A percentile compares a stretch with the other conserved stretches of the same genome.
Conservation (phyloP, 2,329 filamentous ascomycete genomes). For the Aspergillus intermedius region DNA sequence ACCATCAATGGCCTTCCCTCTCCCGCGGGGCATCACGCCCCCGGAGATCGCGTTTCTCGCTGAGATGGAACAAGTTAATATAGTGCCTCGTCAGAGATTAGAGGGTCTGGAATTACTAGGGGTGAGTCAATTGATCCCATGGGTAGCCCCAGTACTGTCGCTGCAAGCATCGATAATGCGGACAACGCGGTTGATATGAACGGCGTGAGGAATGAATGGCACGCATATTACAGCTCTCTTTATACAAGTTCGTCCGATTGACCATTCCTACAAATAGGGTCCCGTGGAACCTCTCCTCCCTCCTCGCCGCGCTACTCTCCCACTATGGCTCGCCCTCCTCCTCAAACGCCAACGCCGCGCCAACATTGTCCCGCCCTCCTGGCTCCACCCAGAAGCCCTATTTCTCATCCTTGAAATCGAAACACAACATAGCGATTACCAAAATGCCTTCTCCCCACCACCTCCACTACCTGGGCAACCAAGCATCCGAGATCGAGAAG, state of each 20-base stretch:
- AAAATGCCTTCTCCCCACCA: conserved; percentile 68
- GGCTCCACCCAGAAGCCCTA: conserved; percentile 74
- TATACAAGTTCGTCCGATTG: not conserved
- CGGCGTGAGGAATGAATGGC: no score
- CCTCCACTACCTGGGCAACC: conserved; percentile 56
- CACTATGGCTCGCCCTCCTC: conserved; percentile 90
- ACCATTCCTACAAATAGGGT: conserved; percentile 52
- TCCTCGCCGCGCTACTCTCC: conserved; percentile 70
- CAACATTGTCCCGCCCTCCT: conserved; percentile 85
- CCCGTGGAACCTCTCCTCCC: conserved; percentile 69
- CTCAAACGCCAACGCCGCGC: conserved; percentile 90
- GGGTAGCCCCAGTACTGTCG: not conserved
- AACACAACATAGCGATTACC: conserved; percentile 56
- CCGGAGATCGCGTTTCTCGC: conserved; percentile 89
- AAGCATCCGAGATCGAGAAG: conserved; percentile 18
- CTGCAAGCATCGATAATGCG: no score
- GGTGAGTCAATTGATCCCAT: conserved; percentile 51
- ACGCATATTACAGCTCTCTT: not conserved
- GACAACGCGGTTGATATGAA: no score
- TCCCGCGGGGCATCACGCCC: conserved; percentile 65
- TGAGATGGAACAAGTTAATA: conserved; percentile 93
- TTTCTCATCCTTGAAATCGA: conserved; percentile 73
- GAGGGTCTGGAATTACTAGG: conserved; percentile 78
- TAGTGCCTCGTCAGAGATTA: conserved; percentile 84
- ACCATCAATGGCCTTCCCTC: conserved; percentile 52